Evolutionary conservation across 208 protist genomes (phyloP).

Genomic region (Strigomonas galati): DNA sequence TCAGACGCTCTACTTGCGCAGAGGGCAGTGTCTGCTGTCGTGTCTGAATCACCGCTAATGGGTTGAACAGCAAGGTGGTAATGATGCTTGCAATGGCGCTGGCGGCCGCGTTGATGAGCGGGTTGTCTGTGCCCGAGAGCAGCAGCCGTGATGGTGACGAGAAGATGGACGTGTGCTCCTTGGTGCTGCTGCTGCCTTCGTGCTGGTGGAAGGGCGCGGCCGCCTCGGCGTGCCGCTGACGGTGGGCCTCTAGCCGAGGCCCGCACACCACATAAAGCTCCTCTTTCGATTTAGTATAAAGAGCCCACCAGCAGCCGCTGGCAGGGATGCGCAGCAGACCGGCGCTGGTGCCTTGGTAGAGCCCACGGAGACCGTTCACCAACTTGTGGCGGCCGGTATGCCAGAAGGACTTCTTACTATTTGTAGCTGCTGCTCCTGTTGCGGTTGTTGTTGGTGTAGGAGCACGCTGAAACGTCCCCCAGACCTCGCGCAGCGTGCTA

Average conservation of each 20-base stretch:
- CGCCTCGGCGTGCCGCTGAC: not conserved
- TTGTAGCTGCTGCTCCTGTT: not conserved
- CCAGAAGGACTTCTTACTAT: slow-evolving; percentile 2
- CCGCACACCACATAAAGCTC: slow-evolving; percentile 52
- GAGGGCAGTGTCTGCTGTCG: slow-evolving; percentile 67
- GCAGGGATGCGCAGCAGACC: slow-evolving; percentile 68
- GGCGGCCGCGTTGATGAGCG: slow-evolving; percentile 62
- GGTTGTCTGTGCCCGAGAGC: slow-evolving; percentile 80
- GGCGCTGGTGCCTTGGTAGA: slow-evolving; percentile 69
- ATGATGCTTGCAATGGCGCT: slow-evolving; percentile 56
- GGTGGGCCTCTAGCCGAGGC: slow-evolving; percentile 28
- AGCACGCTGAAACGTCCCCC: slow-evolving; percentile 36
- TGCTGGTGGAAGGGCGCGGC: not conserved
- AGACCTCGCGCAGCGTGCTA: slow-evolving; percentile 44
- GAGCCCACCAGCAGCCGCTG: slow-evolving; percentile 79
- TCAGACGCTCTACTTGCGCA: slow-evolving; percentile 16
- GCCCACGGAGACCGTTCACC: slow-evolving; percentile 33
- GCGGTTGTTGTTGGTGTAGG: not conserved
- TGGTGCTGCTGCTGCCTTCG: not conserved
- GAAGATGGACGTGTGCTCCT: not conserved
- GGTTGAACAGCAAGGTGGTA: slow-evolving; percentile 78
- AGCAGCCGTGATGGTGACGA: slow-evolving; percentile 24
- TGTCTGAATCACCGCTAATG: slow-evolving; percentile 76
- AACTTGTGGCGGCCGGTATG: slow-evolving; percentile 5
- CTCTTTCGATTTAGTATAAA: slow-evolving; percentile 77